Conservation (phyloP, 306 rosid genomes). For the cucumber (Cucumis sativus) region Cucumber_9930_V3 NC_026658.2:489001-489500, state of each 20-base stretch:
- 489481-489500: no score
- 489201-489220: neutral
- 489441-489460: neutral
- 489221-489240: neutral
- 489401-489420: constrained; percentile 32
- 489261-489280: neutral
- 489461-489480: no score
- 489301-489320: neutral
- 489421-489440: constrained; percentile 17
- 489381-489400: constrained; percentile 17
- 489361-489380: constrained; percentile 28
- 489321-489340: neutral
- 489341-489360: constrained; percentile 37
- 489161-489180: no score
- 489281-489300: neutral
- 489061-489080: no score
- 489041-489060: constrained; percentile 34
- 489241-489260: neutral
- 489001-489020: constrained; percentile 24
- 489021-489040: constrained; percentile 56
- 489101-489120: no score
- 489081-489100: no score
- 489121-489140: no score
- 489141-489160: no score
- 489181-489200: neutral